Evolutionary conservation across 1,139 yeast genomes (phyloP).

Genomic region (Taiozyma sp.): DNA sequence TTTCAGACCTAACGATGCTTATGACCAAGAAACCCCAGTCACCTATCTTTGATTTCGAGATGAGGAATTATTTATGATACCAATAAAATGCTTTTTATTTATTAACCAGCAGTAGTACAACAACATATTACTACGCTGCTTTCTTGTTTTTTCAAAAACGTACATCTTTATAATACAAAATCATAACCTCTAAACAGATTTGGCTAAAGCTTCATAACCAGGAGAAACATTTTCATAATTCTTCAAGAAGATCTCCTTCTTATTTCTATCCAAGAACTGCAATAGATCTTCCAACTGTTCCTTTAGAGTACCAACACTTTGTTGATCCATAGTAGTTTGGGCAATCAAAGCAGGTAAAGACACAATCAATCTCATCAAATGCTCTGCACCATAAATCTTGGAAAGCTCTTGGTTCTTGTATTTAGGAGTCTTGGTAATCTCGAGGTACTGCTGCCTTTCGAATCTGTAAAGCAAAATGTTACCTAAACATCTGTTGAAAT

Average conservation of each 20-base stretch:
- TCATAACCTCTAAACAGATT: conserved; percentile 20
- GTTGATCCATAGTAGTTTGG: conserved; percentile 77
- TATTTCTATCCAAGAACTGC: conserved; percentile 41
- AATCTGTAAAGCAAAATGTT: conserved; percentile 72
- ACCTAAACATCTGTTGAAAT: conserved; percentile 75
- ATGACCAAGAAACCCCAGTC: background rate
- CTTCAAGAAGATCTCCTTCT: conserved; percentile 43
- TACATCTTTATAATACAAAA: background rate
- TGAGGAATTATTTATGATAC: background rate
- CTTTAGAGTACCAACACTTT: conserved; percentile 55
- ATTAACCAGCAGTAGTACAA: background rate
- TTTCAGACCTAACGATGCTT: background rate
- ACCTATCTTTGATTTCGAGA: background rate
- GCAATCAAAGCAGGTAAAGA: conserved; percentile 78
- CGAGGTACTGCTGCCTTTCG: conserved; percentile 78
- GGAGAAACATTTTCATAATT: conserved; percentile 56
- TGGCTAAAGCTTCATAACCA: conserved; percentile 48
- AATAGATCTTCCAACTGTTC: conserved; percentile 51
- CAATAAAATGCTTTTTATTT: background rate
- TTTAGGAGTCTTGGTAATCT: conserved; percentile 38
- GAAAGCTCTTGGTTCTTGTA: conserved; percentile 34
- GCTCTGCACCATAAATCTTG: conserved; percentile 72
- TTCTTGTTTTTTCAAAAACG: too few relatives aligned
- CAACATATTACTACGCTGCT: background rate
- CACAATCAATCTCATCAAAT: conserved; percentile 67